These are phyloP conservation scores for Dendrobium huoshanense DNA, from an alignment of 106 monocot species.

Conservation along the genomic window DNA sequence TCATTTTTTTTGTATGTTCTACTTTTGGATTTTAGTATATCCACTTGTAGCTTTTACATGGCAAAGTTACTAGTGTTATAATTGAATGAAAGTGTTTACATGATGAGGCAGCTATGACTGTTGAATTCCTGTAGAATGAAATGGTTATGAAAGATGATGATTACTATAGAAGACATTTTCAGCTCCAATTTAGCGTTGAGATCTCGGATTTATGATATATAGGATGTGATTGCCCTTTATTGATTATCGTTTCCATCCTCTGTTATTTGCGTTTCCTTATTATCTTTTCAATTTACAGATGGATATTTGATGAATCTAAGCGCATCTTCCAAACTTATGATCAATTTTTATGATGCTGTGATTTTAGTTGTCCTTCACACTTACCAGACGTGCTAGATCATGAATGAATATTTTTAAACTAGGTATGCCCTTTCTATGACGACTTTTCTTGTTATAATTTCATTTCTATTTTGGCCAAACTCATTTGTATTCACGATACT, in stretches of 20 bases:
- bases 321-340: constrained; percentile 11
- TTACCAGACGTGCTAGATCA: background rate
- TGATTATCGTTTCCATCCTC: background rate
- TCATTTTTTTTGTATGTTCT: no score
- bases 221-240: no score
- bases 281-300: constrained; percentile 17
- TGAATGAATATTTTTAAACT: background rate
- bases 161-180: background rate
- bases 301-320: constrained; percentile 13
- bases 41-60: no score
- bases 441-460: background rate
- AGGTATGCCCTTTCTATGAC: constrained; percentile 4
- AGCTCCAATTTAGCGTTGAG: background rate
- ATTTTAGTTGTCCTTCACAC: background rate
- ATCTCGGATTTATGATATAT: background rate
- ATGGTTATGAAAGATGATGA: background rate
- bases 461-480: background rate
- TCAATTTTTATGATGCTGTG: constrained; percentile 1
- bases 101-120: no score
- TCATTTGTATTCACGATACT: background rate
- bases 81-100: no score
- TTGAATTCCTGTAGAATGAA: background rate
- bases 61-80: no score
- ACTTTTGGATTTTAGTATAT: no score
- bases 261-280: background rate